Conservation (phyloP, 371 early-diverging fungal genomes). For the Mortierella polycephala region DNA sequence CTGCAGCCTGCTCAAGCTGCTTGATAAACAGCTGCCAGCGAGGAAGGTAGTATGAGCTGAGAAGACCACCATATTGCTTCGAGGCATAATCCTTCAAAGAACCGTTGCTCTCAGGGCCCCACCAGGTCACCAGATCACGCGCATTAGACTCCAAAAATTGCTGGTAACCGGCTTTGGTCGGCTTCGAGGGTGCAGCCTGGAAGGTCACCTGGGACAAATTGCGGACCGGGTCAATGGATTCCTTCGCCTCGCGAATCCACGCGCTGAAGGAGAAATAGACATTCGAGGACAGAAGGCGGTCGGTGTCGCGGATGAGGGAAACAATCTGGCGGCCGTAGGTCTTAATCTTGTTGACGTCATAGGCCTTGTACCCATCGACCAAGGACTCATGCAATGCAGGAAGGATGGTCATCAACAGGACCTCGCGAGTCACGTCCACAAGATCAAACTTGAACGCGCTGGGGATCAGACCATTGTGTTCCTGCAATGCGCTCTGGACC, state of each 20-base stretch:
- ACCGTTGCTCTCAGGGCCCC: slow-evolving; percentile 39
- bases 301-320: slow-evolving; percentile 23
- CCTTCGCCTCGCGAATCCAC: slow-evolving; percentile 18
- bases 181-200: neutral
- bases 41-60: slow-evolving; percentile 38
- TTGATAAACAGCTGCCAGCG: slow-evolving; percentile 45
- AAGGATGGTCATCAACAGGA: slow-evolving; percentile 27
- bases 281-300: slow-evolving; percentile 25
- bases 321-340: slow-evolving; percentile 23
- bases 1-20: slow-evolving; percentile 33
- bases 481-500: slow-evolving; percentile 13
- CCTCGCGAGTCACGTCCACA: slow-evolving; percentile 49
- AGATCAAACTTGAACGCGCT: slow-evolving; percentile 36
- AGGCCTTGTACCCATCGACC: slow-evolving; percentile 23
- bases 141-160: slow-evolving; percentile 52
- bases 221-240: slow-evolving; percentile 17
- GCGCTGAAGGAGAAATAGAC: slow-evolving; percentile 34
- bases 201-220: slow-evolving; percentile 4
- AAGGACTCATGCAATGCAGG: slow-evolving; percentile 26
- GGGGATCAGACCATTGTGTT: slow-evolving; percentile 18
- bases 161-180: slow-evolving; percentile 27
- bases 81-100: slow-evolving; percentile 38
- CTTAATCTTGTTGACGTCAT: slow-evolving; percentile 27
- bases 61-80: slow-evolving; percentile 51
- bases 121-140: slow-evolving; percentile 43